Percentiles rank a stretch among this genome's conserved stretches.
Evolutionary conservation across 202 grass and related monocot species (phyloP).

Genomic region (Elaeis oleifera): DNA sequence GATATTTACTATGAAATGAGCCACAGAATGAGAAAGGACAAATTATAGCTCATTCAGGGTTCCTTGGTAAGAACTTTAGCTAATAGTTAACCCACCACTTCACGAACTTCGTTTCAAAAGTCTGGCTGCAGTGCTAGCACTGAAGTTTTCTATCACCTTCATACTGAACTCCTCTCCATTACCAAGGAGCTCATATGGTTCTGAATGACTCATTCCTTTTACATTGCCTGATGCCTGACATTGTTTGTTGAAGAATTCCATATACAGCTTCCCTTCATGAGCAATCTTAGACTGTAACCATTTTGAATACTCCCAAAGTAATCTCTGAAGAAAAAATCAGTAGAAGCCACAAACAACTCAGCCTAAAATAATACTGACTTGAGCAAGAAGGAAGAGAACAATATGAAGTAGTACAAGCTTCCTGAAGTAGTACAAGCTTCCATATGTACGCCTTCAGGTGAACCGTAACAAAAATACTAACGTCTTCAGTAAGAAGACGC

Average conservation of each 20-base stretch:
- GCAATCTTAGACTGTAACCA: conserved; percentile 73
- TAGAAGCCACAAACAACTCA: conserved; percentile 1
- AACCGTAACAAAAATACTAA: no score
- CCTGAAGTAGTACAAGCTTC: neutral
- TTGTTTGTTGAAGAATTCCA: conserved; percentile 52
- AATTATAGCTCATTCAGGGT: no score
- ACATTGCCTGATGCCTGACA: conserved; percentile 42
- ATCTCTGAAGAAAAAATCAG: conserved; percentile 40
- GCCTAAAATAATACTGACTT: conserved; percentile 2
- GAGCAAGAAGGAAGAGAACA: conserved; percentile 4
- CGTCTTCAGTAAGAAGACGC: no score
- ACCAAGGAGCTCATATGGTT: conserved; percentile 38
- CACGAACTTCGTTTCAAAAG: conserved; percentile 84
- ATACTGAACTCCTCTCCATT: conserved; percentile 38
- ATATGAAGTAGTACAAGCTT: neutral
- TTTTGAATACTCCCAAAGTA: conserved; percentile 59
- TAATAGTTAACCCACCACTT: conserved; percentile 52
- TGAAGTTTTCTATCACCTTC: conserved; percentile 61
- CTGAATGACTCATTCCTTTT: conserved; percentile 31
- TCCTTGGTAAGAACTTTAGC: no score
- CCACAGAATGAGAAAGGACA: no score
- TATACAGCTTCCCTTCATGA: conserved; percentile 62
- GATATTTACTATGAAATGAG: no score
- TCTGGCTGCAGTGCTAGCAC: conserved; percentile 54
- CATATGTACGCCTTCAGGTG: no score